Evolutionary conservation across 345 rosid species (phyloP), one percentile per base, ranked within the genome.

Genomic region (Dovyalis caffra): DNA sequence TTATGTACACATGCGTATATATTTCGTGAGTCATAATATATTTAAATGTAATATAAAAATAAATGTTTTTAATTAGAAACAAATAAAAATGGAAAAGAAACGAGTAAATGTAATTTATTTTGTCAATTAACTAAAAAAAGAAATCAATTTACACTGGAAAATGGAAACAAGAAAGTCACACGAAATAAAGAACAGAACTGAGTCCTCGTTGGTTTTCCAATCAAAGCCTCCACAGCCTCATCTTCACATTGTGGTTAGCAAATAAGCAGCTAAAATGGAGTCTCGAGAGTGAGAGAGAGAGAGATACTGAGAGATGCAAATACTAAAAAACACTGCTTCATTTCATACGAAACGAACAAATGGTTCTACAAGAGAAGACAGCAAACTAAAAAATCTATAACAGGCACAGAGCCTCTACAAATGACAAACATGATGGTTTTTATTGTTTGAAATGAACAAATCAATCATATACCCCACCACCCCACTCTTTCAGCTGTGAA

Each of bases 391-490:
- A 56, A 58, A 68, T 68, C 72, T 23, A 15, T 20, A 68, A 43
- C 71, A 66, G 64, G 64, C 70, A 34, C 37, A 15, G 18, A 34
- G 64, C 79, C 74, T 49, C 33, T 43, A 29, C 5, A 15, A 20
- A 47, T 26, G 43, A 26, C 65, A 43, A 66, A 32, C 47, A 62
- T 20, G 12, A 63, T 70, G 53, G 43, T 47, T 51, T 62, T 40
- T 58, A 43, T 49, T 64, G 38, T 69, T 18, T 72, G 7, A 71
- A 49, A 62, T 64, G 33, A 78, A 69, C 66, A 78, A 74, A 78
- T 73, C 75, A 74, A 78, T 69, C 63, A 15, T 56, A 56, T 77
- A 38, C 67, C 43, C 75, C 47, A 12, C 65, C 61, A 12, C 65
- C 61, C 68, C 68, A 68, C 73, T 45, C 43, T 61, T 47, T 58